These are phyloP conservation scores for Waltergamsia citrina DNA, from an alignment of 2,329 filamentous ascomycete species.

Conservation along the genomic window DNA sequence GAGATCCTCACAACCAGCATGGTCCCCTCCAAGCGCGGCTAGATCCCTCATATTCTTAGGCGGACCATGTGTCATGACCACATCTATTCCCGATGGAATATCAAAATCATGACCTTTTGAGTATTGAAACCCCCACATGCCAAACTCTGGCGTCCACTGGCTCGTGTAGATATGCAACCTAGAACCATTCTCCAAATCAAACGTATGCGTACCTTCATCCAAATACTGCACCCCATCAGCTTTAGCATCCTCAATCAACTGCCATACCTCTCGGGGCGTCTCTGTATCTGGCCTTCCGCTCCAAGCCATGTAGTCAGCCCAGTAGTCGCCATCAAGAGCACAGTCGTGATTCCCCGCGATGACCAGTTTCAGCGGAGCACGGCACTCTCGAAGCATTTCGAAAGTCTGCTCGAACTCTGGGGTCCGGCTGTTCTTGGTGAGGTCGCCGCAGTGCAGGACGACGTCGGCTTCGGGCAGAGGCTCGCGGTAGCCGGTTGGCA, in stretches of 20 bases:
- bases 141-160: constrained; percentile 37
- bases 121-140: constrained; percentile 43
- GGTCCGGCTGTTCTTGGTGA: constrained; percentile 31
- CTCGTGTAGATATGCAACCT: constrained; percentile 40
- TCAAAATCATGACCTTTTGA: constrained; percentile 25
- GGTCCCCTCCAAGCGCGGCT: constrained; percentile 12
- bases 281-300: not conserved
- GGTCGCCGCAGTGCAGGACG: constrained; percentile 42
- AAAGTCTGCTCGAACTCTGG: constrained; percentile 30
- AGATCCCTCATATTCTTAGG: constrained; percentile 40
- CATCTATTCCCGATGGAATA: constrained; percentile 26
- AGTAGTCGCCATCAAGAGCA: constrained; percentile 22
- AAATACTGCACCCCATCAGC: constrained; percentile 33
- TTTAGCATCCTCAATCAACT: constrained; percentile 26
- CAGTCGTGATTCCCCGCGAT: constrained; percentile 49
- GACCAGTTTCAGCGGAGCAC: constrained; percentile 40
- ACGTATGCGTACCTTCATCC: constrained; percentile 34
- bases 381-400: constrained; percentile 27
- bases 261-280: constrained; percentile 8
- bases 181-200: constrained; percentile 39
- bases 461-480: constrained; percentile 31
- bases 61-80: constrained; percentile 47
- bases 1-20: constrained; percentile 32
- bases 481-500: constrained; percentile 17
- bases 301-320: not conserved